phyloP scores from a whole-genome alignment of 2,329 filamentous ascomycete genomes.

The Monosporascus sp. region DNA sequence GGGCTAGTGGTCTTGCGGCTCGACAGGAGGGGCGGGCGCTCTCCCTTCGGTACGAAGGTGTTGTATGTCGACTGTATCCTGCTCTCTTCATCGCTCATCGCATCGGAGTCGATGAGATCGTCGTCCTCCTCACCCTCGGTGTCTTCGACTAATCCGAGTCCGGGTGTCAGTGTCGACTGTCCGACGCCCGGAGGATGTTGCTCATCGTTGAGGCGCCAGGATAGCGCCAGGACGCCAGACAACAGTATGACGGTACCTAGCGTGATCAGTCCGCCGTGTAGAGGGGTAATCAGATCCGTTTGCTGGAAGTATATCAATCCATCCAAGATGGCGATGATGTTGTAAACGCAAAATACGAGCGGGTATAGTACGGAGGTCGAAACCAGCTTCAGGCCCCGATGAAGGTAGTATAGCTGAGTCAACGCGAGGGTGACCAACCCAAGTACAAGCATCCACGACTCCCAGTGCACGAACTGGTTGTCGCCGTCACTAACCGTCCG shows the following conservation, averaged over 20 bases:
- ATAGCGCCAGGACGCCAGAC: slow-evolving; percentile 81
- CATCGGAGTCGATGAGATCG: slow-evolving; percentile 45
- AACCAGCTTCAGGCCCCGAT: slow-evolving; percentile 87
- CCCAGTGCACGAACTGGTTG: slow-evolving; percentile 94
- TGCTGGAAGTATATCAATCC: slow-evolving; percentile 96
- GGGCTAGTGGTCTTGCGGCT: slow-evolving; percentile 45
- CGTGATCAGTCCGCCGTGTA: slow-evolving; percentile 76
- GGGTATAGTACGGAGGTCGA: slow-evolving; percentile 95
- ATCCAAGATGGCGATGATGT: slow-evolving; percentile 96
- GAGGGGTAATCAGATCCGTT: slow-evolving; percentile 67
- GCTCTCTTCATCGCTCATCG: slow-evolving; percentile 39
- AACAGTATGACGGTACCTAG: slow-evolving; percentile 83
- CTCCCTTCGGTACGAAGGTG: slow-evolving; percentile 40
- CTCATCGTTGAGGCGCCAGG: slow-evolving; percentile 85
- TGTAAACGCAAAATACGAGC: slow-evolving; percentile 97
- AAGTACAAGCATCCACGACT: slow-evolving; percentile 87
- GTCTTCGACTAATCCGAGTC: slow-evolving; percentile 74
- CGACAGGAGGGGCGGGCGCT: slow-evolving; percentile 33
- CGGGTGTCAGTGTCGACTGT: slow-evolving; percentile 71
- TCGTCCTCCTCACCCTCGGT: slow-evolving; percentile 58
- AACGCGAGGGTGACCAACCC: slow-evolving; percentile 77
- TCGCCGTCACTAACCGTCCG: slow-evolving; percentile 75
- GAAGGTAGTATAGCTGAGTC: slow-evolving; percentile 90
- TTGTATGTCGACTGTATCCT: slow-evolving; percentile 35
- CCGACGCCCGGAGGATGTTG: slow-evolving; percentile 56